Evolutionary conservation across 768 basidiomycete species (phyloP).

Genomic region (Pleurotus giganteus): DNA sequence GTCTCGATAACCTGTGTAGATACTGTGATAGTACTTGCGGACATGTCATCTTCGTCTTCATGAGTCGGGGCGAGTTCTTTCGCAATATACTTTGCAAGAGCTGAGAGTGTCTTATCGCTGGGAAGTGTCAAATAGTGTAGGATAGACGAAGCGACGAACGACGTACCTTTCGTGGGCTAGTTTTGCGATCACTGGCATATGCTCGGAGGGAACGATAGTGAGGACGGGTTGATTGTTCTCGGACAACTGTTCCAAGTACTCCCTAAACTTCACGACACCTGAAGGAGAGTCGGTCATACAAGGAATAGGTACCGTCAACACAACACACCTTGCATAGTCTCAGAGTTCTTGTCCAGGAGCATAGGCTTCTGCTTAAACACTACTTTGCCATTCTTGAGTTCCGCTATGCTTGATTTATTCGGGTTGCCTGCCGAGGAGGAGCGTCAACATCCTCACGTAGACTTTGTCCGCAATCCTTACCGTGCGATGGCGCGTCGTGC

Average conservation of each 20-base stretch:
- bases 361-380: slow-evolving; percentile 72
- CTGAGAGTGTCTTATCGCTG: slow-evolving; percentile 70
- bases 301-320: slow-evolving; percentile 9
- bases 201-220: slow-evolving; percentile 58
- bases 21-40: slow-evolving; percentile 36
- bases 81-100: slow-evolving; percentile 69
- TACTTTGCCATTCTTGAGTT: slow-evolving; percentile 76
- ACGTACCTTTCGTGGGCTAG: slow-evolving; percentile 81
- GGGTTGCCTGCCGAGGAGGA: slow-evolving; percentile 32
- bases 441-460: slow-evolving; percentile 21
- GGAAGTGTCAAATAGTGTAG: slow-evolving; percentile 2
- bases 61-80: slow-evolving; percentile 63
- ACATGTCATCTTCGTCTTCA: slow-evolving; percentile 52
- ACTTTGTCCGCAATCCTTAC: background rate
- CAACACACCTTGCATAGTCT: slow-evolving; percentile 73
- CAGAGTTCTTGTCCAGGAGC: slow-evolving; percentile 75
- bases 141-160: background rate
- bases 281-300: slow-evolving; percentile 9
- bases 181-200: slow-evolving; percentile 77
- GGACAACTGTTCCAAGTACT: slow-evolving; percentile 60
- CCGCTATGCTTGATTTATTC: slow-evolving; percentile 46
- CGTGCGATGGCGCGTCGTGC: slow-evolving; percentile 24
- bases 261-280: slow-evolving; percentile 80
- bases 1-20: slow-evolving; percentile 58
- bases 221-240: slow-evolving; percentile 49